Conservation (phyloP, 2,329 filamentous ascomycete species). For the Colletotrichum abscissum region DNA sequence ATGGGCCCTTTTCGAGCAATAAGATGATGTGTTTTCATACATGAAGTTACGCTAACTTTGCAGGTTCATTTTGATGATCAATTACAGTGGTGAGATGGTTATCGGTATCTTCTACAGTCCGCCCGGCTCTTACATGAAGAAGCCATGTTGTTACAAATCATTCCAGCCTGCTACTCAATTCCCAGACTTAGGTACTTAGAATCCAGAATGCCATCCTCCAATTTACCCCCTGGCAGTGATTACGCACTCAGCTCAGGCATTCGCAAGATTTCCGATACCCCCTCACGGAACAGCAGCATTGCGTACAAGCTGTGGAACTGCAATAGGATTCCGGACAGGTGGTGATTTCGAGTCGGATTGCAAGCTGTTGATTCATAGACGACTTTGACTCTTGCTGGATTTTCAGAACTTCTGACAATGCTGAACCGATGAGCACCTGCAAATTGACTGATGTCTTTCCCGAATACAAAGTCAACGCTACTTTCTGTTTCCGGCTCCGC, state of each 20-base stretch:
- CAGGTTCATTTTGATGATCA: too few species aligned
- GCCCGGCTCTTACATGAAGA: too few species aligned
- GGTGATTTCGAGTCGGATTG: neutral
- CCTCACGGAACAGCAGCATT: neutral
- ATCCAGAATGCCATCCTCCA: neutral
- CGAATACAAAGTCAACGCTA: neutral
- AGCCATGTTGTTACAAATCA: too few species aligned
- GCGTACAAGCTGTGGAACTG: neutral
- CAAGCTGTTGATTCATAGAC: neutral
- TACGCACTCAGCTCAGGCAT: neutral
- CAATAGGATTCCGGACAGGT: neutral
- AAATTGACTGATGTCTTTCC: neutral
- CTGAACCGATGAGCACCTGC: neutral
- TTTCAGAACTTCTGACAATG: neutral
- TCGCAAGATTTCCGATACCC: neutral
- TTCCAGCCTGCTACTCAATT: too few species aligned
- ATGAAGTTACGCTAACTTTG: too few species aligned
- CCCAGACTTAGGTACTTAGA: neutral
- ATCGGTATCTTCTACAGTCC: too few species aligned
- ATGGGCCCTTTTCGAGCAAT: too few species aligned
- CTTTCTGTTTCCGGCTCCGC: neutral
- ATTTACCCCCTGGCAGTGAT: neutral
- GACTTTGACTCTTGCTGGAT: neutral
- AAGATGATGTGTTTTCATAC: too few species aligned
- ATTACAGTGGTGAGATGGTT: too few species aligned